Conservation (phyloP, 768 basidiomycete species). For the Gymnopilus dilepis region DNA sequence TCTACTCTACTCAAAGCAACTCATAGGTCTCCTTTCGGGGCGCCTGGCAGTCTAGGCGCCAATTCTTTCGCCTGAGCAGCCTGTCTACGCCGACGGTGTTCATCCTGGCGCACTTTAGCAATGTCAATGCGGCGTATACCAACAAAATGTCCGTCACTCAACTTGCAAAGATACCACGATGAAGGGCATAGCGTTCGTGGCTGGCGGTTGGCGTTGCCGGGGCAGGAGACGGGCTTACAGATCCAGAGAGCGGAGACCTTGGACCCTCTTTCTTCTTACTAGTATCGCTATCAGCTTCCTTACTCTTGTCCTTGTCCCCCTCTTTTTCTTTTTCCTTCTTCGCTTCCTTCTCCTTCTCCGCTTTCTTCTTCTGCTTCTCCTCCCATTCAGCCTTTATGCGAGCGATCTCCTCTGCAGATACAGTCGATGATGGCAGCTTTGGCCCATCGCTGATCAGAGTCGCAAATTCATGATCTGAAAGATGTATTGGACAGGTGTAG, state of each 20-base stretch:
- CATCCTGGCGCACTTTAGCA: slow-evolving; percentile 69
- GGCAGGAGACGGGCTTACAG: slow-evolving; percentile 30
- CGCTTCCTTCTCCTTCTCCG: slow-evolving; percentile 55
- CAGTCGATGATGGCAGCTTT: slow-evolving; percentile 40
- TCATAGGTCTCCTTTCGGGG: slow-evolving; percentile 45
- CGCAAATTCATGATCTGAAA: slow-evolving; percentile 81
- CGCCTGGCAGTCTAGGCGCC: slow-evolving; percentile 72
- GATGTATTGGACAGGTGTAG: slow-evolving; percentile 83
- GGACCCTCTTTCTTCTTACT: slow-evolving; percentile 31
- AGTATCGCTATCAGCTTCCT: slow-evolving; percentile 38
- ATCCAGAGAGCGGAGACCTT: slow-evolving; percentile 35
- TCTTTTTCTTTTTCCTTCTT: slow-evolving; percentile 46
- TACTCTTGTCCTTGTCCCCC: slow-evolving; percentile 44
- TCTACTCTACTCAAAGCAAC: slow-evolving; percentile 12
- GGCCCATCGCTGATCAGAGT: slow-evolving; percentile 47
- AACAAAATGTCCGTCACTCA: slow-evolving; percentile 26
- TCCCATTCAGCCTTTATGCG: slow-evolving; percentile 84
- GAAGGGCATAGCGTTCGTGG: slow-evolving; percentile 82
- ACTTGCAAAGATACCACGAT: slow-evolving; percentile 79
- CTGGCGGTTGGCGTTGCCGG: slow-evolving; percentile 44
- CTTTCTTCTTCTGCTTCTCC: slow-evolving; percentile 70
- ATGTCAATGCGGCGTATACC: slow-evolving; percentile 1
- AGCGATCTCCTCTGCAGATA: slow-evolving; percentile 75
- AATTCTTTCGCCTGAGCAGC: slow-evolving; percentile 69
- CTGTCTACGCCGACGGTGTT: slow-evolving; percentile 75